A percentile compares a stretch with the other conserved stretches of the same genome.
These are phyloP conservation scores for Fusarium citri DNA, from an alignment of 2,329 filamentous ascomycete species.

Conservation along the genomic window DNA sequence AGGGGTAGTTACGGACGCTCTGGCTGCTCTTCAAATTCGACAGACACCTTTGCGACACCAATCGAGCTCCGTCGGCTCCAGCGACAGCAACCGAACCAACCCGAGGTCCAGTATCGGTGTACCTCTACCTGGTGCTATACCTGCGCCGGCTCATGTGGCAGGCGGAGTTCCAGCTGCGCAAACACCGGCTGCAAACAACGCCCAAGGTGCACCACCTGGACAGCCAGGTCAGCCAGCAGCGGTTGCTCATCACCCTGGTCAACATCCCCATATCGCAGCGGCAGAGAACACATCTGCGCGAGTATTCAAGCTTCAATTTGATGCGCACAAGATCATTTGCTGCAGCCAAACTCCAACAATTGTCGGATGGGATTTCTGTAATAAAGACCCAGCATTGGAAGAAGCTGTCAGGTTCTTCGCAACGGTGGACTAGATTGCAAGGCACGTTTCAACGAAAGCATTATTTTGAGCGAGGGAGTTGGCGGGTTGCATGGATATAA, in stretches of 20 bases:
- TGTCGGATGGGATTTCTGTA: slow-evolving; percentile 98
- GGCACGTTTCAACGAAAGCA: slow-evolving; percentile 2
- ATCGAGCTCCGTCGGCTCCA: slow-evolving; percentile 12
- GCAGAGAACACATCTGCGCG: slow-evolving; percentile 65
- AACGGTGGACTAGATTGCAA: slow-evolving; percentile 58
- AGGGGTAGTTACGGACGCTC: slow-evolving; percentile 60
- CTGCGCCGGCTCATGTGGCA: neutral
- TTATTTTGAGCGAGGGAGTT: slow-evolving; percentile 43
- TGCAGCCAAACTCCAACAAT: slow-evolving; percentile 93
- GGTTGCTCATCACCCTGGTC: slow-evolving; percentile 12
- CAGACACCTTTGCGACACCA: slow-evolving; percentile 51
- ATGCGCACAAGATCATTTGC: slow-evolving; percentile 91
- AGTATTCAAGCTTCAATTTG: slow-evolving; percentile 97
- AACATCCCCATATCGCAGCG: slow-evolving; percentile 59
- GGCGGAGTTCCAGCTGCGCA: slow-evolving; percentile 14
- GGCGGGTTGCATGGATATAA: slow-evolving; percentile 14
- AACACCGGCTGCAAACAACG: slow-evolving; percentile 24
- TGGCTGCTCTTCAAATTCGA: slow-evolving; percentile 59
- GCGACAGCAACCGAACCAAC: slow-evolving; percentile 13
- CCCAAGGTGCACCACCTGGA: slow-evolving; percentile 40
- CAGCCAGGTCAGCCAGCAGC: slow-evolving; percentile 22
- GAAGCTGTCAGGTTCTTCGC: slow-evolving; percentile 83
- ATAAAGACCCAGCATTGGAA: slow-evolving; percentile 82
- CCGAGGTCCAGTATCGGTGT: slow-evolving; percentile 6
- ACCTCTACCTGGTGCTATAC: slow-evolving; percentile 10